These are phyloP conservation scores for Dentipellis sp. DNA, from an alignment of 768 basidiomycete species.

Conservation along the genomic window DNA sequence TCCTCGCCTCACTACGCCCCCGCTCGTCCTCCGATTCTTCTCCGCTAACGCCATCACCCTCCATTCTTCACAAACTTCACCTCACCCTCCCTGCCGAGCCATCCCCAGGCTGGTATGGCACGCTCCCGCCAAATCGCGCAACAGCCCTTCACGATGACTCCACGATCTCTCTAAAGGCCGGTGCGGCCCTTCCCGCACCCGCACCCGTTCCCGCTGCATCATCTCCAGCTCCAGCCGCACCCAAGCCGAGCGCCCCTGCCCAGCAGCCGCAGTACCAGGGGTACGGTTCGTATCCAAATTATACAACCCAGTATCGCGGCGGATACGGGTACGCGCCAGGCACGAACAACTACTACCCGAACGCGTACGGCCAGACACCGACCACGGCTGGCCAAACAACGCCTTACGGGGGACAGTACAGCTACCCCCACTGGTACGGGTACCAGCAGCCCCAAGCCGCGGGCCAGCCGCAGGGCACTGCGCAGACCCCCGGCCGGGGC, in stretches of 20 bases:
- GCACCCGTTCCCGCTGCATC: conserved; percentile 24
- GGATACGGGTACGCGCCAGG: conserved; percentile 32
- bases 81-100: conserved; percentile 55
- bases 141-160: conserved; percentile 67
- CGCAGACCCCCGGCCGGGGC: conserved; percentile 26
- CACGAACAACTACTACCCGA: conserved; percentile 22
- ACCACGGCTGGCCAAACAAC: conserved; percentile 25
- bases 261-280: conserved; percentile 17
- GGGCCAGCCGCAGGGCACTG: conserved; percentile 17
- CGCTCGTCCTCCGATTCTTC: conserved; percentile 35
- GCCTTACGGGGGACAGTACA: conserved; percentile 26
- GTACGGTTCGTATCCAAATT: conserved; percentile 18
- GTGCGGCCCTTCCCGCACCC: conserved; percentile 18
- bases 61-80: conserved; percentile 62
- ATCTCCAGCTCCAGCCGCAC: conserved; percentile 19
- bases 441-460: conserved; percentile 25
- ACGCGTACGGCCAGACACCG: conserved; percentile 19
- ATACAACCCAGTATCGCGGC: conserved; percentile 23
- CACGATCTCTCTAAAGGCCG: conserved; percentile 54
- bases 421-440: conserved; percentile 34
- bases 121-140: conserved; percentile 44
- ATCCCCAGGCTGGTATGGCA: conserved; percentile 66
- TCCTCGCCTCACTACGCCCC: conserved; percentile 66
- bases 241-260: conserved; percentile 20
- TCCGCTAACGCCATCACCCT: conserved; percentile 53